Percentiles rank a stretch among this genome's conserved stretches.
Conservation (phyloP, 495 filamentous ascomycete species). For the Parathielavia appendiculata region DNA sequence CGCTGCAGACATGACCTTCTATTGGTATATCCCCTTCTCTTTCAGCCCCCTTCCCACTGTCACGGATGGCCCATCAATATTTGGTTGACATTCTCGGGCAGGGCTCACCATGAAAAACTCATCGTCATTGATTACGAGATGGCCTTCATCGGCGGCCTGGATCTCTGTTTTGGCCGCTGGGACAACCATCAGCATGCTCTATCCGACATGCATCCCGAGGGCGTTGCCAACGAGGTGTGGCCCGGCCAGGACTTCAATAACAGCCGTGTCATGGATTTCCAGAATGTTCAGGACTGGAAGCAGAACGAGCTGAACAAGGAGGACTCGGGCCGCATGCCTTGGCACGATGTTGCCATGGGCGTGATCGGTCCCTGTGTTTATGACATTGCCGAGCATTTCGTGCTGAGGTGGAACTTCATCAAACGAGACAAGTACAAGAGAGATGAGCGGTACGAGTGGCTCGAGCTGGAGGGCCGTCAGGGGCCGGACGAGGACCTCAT, state of each 20-base stretch:
- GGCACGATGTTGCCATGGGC: constrained; percentile 94
- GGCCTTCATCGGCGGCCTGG: constrained; percentile 88
- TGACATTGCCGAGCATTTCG: constrained; percentile 95
- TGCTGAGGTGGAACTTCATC: constrained; percentile 92
- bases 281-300: constrained; percentile 87
- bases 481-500: constrained; percentile 76
- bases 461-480: constrained; percentile 72
- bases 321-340: constrained; percentile 92
- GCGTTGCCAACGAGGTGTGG: constrained; percentile 78
- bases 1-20: constrained; percentile 92
- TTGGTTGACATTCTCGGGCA: too few species aligned
- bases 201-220: constrained; percentile 81
- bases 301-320: constrained; percentile 87
- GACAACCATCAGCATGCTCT: constrained; percentile 79
- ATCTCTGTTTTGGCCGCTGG: constrained; percentile 96
- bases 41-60: too few species aligned
- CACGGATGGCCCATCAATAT: too few species aligned
- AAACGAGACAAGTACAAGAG: constrained; percentile 99
- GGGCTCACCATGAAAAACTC: constrained; percentile 63
- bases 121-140: constrained; percentile 86
- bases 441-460: constrained; percentile 71
- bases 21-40: constrained; percentile 52
- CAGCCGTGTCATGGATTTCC: constrained; percentile 93
- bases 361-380: constrained; percentile 83
- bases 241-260: constrained; percentile 96